phyloP scores from a whole-genome alignment of 441 rosid species.

The Pelargonium cotyledonis region DNA sequence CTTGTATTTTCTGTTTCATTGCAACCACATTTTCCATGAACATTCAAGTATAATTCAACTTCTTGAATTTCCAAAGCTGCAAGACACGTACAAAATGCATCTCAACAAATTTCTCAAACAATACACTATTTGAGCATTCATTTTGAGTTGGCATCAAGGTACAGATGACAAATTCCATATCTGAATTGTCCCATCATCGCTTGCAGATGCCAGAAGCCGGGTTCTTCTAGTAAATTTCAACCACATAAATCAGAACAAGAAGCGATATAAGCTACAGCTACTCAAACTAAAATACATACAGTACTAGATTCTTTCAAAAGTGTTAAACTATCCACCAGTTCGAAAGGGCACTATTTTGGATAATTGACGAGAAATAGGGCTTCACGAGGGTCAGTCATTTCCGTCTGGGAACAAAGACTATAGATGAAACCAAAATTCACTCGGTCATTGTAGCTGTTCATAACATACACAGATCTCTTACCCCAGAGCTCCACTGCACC shows the following conservation, averaged over 20 bases:
- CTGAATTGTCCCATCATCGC: constrained; percentile 77
- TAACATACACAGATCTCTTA: constrained; percentile 34
- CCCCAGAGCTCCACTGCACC: constrained; percentile 72
- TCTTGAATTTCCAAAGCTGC: background rate
- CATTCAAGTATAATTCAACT: background rate
- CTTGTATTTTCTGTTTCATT: background rate
- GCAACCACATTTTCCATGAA: background rate
- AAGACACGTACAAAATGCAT: background rate
- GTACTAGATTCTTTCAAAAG: background rate
- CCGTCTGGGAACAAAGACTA: background rate
- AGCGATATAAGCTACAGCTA: background rate
- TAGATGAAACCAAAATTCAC: no score
- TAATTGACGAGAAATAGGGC: background rate
- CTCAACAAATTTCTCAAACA: constrained; percentile 11
- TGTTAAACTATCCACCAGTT: background rate
- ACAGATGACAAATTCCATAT: constrained; percentile 61
- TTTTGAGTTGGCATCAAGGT: constrained; percentile 23
- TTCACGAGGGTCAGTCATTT: background rate
- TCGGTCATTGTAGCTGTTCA: background rate
- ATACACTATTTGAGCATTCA: background rate
- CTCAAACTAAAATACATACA: background rate
- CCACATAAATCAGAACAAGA: background rate
- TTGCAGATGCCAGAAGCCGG: constrained; percentile 64
- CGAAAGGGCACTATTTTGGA: background rate
- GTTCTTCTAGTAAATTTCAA: constrained; percentile 41